phyloP scores from a whole-genome alignment of 1,139 yeast species.

The Suhomyces bokatorum region DNA sequence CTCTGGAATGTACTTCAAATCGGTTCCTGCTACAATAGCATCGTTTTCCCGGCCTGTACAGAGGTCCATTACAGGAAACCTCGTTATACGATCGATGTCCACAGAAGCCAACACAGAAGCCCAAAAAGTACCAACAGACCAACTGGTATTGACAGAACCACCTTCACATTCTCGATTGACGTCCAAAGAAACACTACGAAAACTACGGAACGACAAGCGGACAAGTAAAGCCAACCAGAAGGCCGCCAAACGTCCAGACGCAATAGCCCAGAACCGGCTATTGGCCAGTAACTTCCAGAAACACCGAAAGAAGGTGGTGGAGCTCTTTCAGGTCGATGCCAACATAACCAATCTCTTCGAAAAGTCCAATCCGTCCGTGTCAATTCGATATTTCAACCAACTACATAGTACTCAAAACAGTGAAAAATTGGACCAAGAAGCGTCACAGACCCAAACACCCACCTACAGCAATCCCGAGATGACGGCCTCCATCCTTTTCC shows the following conservation, averaged over 20 bases:
- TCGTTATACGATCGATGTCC: background rate
- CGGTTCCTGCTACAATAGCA: background rate
- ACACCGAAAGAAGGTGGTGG: constrained; percentile 23
- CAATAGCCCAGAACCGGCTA: constrained; percentile 13
- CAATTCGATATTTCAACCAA: constrained; percentile 1
- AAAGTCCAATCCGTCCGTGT: background rate
- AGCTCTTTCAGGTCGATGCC: constrained; percentile 18
- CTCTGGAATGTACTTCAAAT: background rate
- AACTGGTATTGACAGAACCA: too few species aligned
- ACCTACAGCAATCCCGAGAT: constrained; percentile 22
- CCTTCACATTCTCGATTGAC: background rate
- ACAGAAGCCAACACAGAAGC: background rate
- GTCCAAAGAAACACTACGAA: background rate
- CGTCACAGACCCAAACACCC: constrained; percentile 1
- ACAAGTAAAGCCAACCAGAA: constrained; percentile 11
- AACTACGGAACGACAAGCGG: constrained; percentile 9
- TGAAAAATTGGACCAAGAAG: background rate
- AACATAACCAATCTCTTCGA: constrained; percentile 20
- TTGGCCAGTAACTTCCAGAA: constrained; percentile 18
- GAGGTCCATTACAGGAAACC: background rate
- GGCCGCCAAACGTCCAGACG: constrained; percentile 6
- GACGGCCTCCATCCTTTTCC: constrained; percentile 22
- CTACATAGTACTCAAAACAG: background rate
- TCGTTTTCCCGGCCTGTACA: background rate
- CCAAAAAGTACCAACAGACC: too few species aligned